Base-by-base conservation (phyloP, 225 moss, liverwort and hornwort species). In the Antitrichia curtipendula region DNA sequence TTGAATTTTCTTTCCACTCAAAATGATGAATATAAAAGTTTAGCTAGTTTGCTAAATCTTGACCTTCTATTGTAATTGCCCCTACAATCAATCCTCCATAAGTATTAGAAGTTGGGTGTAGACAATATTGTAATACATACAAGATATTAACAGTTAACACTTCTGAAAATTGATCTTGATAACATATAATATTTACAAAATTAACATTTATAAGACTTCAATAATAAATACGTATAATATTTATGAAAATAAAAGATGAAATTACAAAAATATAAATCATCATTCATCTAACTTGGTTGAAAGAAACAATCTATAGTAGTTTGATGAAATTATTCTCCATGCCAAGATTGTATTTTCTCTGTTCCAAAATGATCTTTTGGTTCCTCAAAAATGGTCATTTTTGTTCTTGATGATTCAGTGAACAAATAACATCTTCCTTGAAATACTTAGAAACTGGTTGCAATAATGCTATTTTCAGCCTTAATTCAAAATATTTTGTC, bases 41-140 rank as follows among this genome's bases (percentile, higher is more conserved):
- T 9, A 70, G 7, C 0, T 1, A 66, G 25, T 70, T 70, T 14
- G 0, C 2, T 15, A 1, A 70, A 25, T 2, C 4, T 0, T 41
- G 1, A 3, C 2, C 7, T 4, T 2, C 13, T 69, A 9, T 27
- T 15, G 16, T 4, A 0, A 41, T 5, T 70, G 1, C 2, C 2
- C 22, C 8, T 14, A 13, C 2, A 38, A 4, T 40, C n/a, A n/a
- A 7, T 0, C 23, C 2, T 40, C 12, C 1, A 7, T 8, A 38
- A 40, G 0, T 38, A 0, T 38, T 13, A 38, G 1, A 4, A 7
- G 4, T 7, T 5, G 3, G 8, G 4, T 1, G 1, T 0, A 65
- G 0, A 36, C 20, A 10, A 20, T 65, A 10, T n/a, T 65, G 4
- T 65, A 10, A 65, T 2, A 11, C 6, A 16, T 65, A n/a, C 1